phyloP scores from a whole-genome alignment of 148 eudicot species.

The Polygonum maritimum region DNA sequence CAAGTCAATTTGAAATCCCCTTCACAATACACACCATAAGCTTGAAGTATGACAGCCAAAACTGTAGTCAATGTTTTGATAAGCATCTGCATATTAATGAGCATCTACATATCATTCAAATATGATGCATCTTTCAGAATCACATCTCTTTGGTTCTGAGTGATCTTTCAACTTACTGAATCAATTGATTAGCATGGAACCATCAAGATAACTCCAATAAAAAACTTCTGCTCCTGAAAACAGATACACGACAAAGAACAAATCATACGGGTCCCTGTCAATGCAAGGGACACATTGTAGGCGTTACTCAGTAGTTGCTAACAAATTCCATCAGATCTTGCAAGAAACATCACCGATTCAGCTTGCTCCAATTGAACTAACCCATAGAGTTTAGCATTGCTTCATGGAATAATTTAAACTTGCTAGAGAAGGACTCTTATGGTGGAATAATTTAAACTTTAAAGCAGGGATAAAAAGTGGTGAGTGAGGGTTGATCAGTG shows the following conservation, averaged over 20 bases:
- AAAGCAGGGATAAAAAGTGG: neutral
- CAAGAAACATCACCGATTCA: too few species aligned
- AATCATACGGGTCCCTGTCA: too few species aligned
- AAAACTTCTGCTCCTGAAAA: slow-evolving; percentile 91
- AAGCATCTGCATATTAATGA: slow-evolving; percentile 58
- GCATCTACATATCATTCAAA: neutral
- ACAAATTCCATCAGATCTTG: too few species aligned
- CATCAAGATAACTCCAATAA: slow-evolving; percentile 92
- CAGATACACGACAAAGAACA: slow-evolving; percentile 11
- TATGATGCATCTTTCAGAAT: neutral
- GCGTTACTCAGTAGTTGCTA: too few species aligned
- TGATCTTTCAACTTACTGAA: slow-evolving; percentile 51
- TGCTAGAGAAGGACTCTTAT: neutral
- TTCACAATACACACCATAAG: slow-evolving; percentile 83
- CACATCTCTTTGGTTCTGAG: neutral
- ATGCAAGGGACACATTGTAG: too few species aligned
- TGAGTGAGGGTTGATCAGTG: neutral
- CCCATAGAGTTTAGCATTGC: too few species aligned
- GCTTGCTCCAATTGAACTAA: too few species aligned
- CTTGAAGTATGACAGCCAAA: slow-evolving; percentile 90
- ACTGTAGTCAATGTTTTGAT: slow-evolving; percentile 86
- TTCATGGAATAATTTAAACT: too few species aligned
- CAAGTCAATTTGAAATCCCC: slow-evolving; percentile 86
- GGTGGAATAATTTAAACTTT: slow-evolving; percentile 3
- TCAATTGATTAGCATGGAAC: slow-evolving; percentile 94